Evolutionary conservation across 768 basidiomycete genomes (phyloP), one percentile per base, ranked within the genome.

Genomic region (Boletus bicolor): DNA sequence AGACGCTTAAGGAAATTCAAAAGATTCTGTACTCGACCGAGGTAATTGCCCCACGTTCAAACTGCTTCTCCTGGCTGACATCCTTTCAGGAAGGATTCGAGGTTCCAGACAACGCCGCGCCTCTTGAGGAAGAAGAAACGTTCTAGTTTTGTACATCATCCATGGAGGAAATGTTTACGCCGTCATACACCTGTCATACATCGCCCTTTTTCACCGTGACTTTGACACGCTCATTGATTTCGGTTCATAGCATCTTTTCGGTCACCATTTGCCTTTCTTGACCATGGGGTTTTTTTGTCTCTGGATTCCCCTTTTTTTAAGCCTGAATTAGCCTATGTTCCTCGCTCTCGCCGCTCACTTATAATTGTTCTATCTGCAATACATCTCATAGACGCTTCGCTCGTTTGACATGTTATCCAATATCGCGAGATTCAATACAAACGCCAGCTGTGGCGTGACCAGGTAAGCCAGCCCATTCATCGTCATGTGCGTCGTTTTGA

Each of bases 1-100:
- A 75, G 0, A 79, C 82, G 2, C 76, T 98, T 53, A 76, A 77
- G 55, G 84, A 90, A 58, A 92, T 98, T 56, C 93, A 97, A 71
- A 85, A 86, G 71, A 97, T 98, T 61, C 75, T 98, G 17, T 98
- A 98, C 72, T 88, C 89, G 24, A 97, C 95, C 12, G 94, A 97
- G 85, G 96, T 93, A 60, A 19, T 53, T n/a, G 11, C 82, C 72
- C 47, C 44, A 24, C 19, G 30, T 11, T 24, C 19, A 1, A 44
- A 28, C 44, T 37, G 15, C 38, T 44, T 46, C 30, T 35, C 53
- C 44, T 49, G 48, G 38, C 63, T 57, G 14, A 64, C 56, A 30
- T 32, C 44, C 45, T 56, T 44, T 4, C 72, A 96, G 93, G 93
- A 95, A 12, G 94, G 93, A 51, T 95, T 95, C 64, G 94, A 95